Conservation (phyloP, 768 basidiomycete genomes). For the Tephrocybe rancida region DNA sequence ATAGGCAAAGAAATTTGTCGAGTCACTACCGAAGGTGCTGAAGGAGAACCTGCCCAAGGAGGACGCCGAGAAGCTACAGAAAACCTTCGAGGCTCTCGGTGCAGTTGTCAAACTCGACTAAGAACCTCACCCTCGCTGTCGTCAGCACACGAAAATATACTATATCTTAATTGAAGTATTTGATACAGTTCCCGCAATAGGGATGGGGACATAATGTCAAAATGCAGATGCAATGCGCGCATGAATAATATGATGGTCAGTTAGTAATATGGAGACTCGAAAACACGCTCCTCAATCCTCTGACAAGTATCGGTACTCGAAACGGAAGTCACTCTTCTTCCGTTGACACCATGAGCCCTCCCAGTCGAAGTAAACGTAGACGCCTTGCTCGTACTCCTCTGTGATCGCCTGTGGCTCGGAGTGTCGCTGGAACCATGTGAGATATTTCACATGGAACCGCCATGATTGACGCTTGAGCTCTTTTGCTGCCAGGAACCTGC, state of each 20-base stretch:
- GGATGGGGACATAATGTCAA: conserved; percentile 11
- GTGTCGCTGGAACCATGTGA: conserved; percentile 99
- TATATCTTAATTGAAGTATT: conserved; percentile 22
- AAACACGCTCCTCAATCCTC: conserved; percentile 68
- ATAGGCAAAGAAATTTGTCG: conserved; percentile 99
- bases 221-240: conserved; percentile 6
- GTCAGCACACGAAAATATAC: conserved; percentile 19
- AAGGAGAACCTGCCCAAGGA: conserved; percentile 97
- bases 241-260: not conserved
- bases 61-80: conserved; percentile 95
- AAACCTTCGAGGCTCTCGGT: conserved; percentile 86
- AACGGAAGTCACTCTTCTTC: conserved; percentile 97
- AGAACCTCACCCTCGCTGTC: conserved; percentile 20
- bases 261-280: not conserved
- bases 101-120: conserved; percentile 87
- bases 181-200: conserved; percentile 18
- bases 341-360: conserved; percentile 98
- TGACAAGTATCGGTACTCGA: conserved; percentile 92
- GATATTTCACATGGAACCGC: conserved; percentile 99
- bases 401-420: conserved; percentile 98
- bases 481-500: conserved; percentile 91
- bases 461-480: conserved; percentile 97
- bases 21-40: conserved; percentile 87
- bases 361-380: conserved; percentile 99
- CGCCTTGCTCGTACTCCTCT: conserved; percentile 98